These are phyloP conservation scores for Malassezia sympodialis DNA, from an alignment of 1,284 basidiomycete species.

Conservation along the genomic window DNA sequence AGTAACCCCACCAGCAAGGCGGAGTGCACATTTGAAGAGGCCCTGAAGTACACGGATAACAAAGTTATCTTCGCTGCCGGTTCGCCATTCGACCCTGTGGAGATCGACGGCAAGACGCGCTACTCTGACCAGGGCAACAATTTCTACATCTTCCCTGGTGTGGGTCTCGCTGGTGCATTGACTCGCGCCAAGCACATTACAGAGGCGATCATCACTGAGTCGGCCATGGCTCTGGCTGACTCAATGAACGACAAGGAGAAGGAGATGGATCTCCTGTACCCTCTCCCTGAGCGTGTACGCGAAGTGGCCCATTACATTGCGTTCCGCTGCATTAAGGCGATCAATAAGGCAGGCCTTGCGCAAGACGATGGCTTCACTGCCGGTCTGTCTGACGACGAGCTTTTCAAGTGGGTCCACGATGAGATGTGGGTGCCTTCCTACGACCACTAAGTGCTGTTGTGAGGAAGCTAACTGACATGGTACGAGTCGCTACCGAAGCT, in stretches of 20 bases:
- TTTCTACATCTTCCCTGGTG: conserved; percentile 51
- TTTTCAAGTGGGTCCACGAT: conserved; percentile 33
- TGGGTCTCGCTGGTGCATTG: conserved; percentile 50
- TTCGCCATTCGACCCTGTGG: conserved; percentile 68
- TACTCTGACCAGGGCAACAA: conserved; percentile 87
- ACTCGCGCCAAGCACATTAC: conserved; percentile 63
- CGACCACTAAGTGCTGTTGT: conserved; percentile 9
- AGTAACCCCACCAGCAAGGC: conserved; percentile 80
- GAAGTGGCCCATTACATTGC: conserved; percentile 40
- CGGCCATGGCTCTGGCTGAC: conserved; percentile 63
- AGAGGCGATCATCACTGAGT: conserved; percentile 60
- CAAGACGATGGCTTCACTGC: conserved; percentile 39
- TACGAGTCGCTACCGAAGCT: too few species aligned
- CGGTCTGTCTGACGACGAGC: conserved; percentile 30
- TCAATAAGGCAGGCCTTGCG: conserved; percentile 36
- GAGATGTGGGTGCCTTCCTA: conserved; percentile 45
- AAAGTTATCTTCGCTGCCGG: conserved; percentile 74
- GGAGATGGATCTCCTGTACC: conserved; percentile 48
- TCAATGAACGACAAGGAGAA: conserved; percentile 64
- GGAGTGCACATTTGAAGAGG: conserved; percentile 65
- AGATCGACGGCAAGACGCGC: conserved; percentile 57
- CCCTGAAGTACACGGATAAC: conserved; percentile 60
- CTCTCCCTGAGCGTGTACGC: conserved; percentile 35
- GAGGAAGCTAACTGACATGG: not conserved
- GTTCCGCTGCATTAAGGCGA: conserved; percentile 33